Evolutionary conservation across 2,329 filamentous ascomycete species (phyloP).

Genomic region (Penicillium brevicompactum): DNA sequence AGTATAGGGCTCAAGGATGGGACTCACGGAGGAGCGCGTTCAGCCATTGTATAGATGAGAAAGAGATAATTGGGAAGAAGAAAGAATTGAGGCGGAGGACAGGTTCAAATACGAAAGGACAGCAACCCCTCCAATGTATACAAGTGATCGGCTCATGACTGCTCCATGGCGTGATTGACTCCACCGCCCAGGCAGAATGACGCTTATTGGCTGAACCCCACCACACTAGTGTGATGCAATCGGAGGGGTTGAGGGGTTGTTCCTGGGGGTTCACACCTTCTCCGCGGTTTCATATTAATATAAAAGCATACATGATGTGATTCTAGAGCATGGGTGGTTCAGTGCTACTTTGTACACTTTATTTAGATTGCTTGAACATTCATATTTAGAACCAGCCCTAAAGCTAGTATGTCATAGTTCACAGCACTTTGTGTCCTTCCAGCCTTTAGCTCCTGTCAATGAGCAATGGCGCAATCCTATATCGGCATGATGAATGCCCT

Average conservation of each 20-base stretch:
- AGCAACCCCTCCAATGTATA: background rate
- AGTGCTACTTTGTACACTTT: background rate
- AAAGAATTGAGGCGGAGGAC: background rate
- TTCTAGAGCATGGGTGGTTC: background rate
- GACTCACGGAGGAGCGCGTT: constrained; percentile 47
- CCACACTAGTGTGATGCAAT: constrained; percentile 1
- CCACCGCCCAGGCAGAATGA: constrained; percentile 34
- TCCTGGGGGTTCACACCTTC: background rate
- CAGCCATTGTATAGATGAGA: constrained; percentile 41
- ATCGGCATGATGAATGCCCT: background rate
- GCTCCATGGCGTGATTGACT: constrained; percentile 28
- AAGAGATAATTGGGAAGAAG: constrained; percentile 1
- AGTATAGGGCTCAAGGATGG: background rate
- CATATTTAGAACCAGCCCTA: too few species aligned
- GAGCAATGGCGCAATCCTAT: constrained; percentile 36
- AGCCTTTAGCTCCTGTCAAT: background rate
- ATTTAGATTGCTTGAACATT: background rate
- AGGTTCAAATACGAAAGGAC: constrained; percentile 18
- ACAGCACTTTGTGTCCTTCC: background rate
- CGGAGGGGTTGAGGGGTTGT: background rate
- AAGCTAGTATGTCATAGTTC: too few species aligned
- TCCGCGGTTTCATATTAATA: background rate
- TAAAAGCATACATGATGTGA: too few species aligned
- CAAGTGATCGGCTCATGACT: constrained; percentile 18
- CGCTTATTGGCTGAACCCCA: constrained; percentile 27